These are phyloP conservation scores for Rhizopus stolonifer DNA, from an alignment of 371 early-diverging fungal species.

Conservation along the genomic window DNA sequence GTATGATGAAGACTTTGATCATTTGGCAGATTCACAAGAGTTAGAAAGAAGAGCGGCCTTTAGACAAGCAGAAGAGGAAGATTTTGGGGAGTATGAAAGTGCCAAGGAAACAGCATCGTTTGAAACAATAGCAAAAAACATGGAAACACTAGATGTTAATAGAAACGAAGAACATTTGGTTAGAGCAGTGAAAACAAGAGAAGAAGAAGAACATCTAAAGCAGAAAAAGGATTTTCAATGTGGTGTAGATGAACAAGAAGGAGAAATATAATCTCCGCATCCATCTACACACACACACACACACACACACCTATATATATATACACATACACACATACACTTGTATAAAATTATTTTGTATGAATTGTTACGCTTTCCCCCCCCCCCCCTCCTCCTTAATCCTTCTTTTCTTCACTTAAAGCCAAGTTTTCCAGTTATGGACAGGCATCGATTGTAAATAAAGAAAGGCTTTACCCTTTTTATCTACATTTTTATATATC, in stretches of 20 bases:
- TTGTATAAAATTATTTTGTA: too few relatives aligned
- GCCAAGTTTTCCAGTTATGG: too few relatives aligned
- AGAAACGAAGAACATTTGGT: constrained; percentile 24
- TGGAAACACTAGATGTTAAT: constrained; percentile 19
- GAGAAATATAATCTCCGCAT: constrained; percentile 20
- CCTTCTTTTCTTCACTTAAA: too few relatives aligned
- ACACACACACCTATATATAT: too few relatives aligned
- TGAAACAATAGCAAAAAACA: constrained; percentile 7
- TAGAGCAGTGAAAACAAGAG: constrained; percentile 29
- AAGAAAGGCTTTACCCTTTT: too few relatives aligned
- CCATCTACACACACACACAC: too few relatives aligned
- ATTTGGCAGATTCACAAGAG: constrained; percentile 35
- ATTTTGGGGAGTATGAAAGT: constrained; percentile 23
- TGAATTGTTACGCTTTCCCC: too few relatives aligned
- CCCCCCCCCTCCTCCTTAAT: too few relatives aligned
- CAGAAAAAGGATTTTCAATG: constrained; percentile 20
- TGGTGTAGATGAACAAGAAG: constrained; percentile 31
- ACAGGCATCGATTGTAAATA: too few relatives aligned
- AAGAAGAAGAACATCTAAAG: constrained; percentile 18
- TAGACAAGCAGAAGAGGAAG: constrained; percentile 15
- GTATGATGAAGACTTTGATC: constrained; percentile 40
- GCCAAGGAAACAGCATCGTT: constrained; percentile 10
- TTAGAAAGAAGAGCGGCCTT: constrained; percentile 32
- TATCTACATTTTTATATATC: too few relatives aligned
- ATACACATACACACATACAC: too few relatives aligned